phyloP scores from a whole-genome alignment of 768 basidiomycete genomes.

The Leccinum truebloodii region DNA sequence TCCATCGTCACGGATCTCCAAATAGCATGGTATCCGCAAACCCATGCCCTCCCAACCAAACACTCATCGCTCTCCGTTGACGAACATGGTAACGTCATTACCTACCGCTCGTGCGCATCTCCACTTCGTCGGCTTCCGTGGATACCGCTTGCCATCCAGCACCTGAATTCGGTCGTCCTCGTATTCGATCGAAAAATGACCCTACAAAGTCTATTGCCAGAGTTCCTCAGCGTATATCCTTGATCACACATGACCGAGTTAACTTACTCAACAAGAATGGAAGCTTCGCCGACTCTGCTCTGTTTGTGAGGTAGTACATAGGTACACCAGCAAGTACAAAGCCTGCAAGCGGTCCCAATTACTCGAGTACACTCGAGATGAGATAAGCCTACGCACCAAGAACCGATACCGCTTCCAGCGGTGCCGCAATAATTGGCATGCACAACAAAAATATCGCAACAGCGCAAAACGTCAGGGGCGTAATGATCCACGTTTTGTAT shows the following conservation, averaged over 20 bases:
- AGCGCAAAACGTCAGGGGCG: constrained; percentile 86
- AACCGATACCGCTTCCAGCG: constrained; percentile 83
- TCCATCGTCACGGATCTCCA: neutral
- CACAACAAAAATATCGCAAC: constrained; percentile 65
- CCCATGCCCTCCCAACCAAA: neutral
- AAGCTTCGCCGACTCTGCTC: constrained; percentile 42
- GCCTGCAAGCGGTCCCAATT: constrained; percentile 40
- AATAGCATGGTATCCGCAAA: neutral
- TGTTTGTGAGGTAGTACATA: constrained; percentile 77
- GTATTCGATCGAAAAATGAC: constrained; percentile 46
- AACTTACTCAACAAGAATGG: constrained; percentile 39
- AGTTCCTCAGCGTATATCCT: constrained; percentile 5
- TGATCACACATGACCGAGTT: neutral
- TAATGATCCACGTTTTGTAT: constrained; percentile 89
- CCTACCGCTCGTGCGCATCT: constrained; percentile 40
- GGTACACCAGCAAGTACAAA: constrained; percentile 82
- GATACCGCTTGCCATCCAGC: constrained; percentile 80
- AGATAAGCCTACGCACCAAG: constrained; percentile 54
- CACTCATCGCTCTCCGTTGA: neutral
- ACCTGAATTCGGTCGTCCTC: constrained; percentile 51
- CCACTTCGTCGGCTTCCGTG: constrained; percentile 65
- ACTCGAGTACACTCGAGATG: neutral
- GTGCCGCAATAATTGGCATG: constrained; percentile 95
- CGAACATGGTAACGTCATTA: neutral
- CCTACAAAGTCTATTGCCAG: constrained; percentile 41